These are phyloP conservation scores for Elsinoe batatas DNA, from an alignment of 2,329 filamentous ascomycete genomes.

Conservation along the genomic window DNA sequence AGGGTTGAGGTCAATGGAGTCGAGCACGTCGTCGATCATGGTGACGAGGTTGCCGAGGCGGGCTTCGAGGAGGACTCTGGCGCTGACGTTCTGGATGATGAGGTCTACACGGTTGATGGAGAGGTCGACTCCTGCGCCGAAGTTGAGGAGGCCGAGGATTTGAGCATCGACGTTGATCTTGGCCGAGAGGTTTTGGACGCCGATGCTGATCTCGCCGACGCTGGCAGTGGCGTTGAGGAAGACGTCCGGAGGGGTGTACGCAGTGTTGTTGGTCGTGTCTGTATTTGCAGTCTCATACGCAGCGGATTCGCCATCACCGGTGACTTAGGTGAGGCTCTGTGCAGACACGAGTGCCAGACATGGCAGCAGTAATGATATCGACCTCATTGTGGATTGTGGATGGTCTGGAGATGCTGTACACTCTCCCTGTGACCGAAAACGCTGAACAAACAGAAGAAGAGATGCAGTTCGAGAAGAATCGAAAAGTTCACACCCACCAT, in stretches of 20 bases:
- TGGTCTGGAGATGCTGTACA: slow-evolving; percentile 5
- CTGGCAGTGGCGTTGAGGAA: slow-evolving; percentile 50
- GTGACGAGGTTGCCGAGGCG: slow-evolving; percentile 49
- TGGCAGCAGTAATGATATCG: slow-evolving; percentile 2
- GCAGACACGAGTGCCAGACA: slow-evolving; percentile 11
- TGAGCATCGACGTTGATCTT: slow-evolving; percentile 52
- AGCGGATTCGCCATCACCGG: slow-evolving; percentile 27
- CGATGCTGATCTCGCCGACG: slow-evolving; percentile 49
- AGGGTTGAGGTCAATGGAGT: slow-evolving; percentile 52
- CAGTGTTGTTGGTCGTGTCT: slow-evolving; percentile 27
- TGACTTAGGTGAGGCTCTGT: slow-evolving; percentile 21
- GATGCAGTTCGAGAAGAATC: not conserved
- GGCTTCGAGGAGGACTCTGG: slow-evolving; percentile 50
- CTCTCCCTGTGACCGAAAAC: not conserved
- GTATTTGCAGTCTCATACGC: slow-evolving; percentile 36
- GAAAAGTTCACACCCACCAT: not conserved
- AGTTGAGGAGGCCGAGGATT: slow-evolving; percentile 48
- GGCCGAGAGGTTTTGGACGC: slow-evolving; percentile 50
- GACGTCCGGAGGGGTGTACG: slow-evolving; percentile 45
- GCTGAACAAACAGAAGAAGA: not conserved
- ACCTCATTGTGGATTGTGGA: slow-evolving; percentile 5
- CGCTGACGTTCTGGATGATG: slow-evolving; percentile 48
- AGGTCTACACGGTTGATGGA: slow-evolving; percentile 48
- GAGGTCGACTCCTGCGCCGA: slow-evolving; percentile 52
- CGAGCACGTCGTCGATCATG: slow-evolving; percentile 50